These are phyloP conservation scores for Monascus purpureus DNA, from an alignment of 495 filamentous ascomycete species.

Conservation along the genomic window DNA sequence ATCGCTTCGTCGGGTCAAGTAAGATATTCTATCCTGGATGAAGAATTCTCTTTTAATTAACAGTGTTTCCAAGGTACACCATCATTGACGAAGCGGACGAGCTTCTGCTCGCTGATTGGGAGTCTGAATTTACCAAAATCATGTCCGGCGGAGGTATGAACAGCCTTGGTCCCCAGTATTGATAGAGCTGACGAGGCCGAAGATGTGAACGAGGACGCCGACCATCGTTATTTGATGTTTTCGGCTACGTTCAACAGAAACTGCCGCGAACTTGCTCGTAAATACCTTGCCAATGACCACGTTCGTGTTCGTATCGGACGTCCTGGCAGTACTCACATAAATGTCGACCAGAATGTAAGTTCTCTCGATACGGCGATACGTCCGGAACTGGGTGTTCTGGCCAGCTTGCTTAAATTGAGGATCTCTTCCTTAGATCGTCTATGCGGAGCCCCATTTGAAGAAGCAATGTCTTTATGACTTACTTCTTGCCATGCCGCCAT, in stretches of 20 bases:
- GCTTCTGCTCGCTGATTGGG: slow-evolving; percentile 67
- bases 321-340: slow-evolving; percentile 60
- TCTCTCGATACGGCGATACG: too few species aligned
- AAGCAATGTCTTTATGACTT: slow-evolving; percentile 58
- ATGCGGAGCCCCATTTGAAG: slow-evolving; percentile 47
- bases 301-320: slow-evolving; percentile 75
- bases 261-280: slow-evolving; percentile 58
- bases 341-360: slow-evolving; percentile 56
- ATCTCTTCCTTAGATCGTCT: slow-evolving; percentile 36
- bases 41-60: slow-evolving; percentile 4
- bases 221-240: slow-evolving; percentile 81
- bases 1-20: slow-evolving; percentile 63
- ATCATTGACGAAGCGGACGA: slow-evolving; percentile 95
- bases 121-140: slow-evolving; percentile 51
- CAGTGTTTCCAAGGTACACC: slow-evolving; percentile 40
- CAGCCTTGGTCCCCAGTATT: slow-evolving; percentile 3
- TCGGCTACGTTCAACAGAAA: slow-evolving; percentile 80
- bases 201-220: slow-evolving; percentile 64
- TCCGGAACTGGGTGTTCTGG: not conserved
- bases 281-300: slow-evolving; percentile 56
- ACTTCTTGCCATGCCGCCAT: slow-evolving; percentile 48
- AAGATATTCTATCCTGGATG: slow-evolving; percentile 8
- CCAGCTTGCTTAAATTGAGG: not conserved
- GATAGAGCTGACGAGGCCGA: slow-evolving; percentile 6
- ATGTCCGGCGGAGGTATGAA: slow-evolving; percentile 62